These are phyloP conservation scores for Aspergillus sp. DNA, from an alignment of 2,329 filamentous ascomycete genomes.

Conservation along the genomic window DNA sequence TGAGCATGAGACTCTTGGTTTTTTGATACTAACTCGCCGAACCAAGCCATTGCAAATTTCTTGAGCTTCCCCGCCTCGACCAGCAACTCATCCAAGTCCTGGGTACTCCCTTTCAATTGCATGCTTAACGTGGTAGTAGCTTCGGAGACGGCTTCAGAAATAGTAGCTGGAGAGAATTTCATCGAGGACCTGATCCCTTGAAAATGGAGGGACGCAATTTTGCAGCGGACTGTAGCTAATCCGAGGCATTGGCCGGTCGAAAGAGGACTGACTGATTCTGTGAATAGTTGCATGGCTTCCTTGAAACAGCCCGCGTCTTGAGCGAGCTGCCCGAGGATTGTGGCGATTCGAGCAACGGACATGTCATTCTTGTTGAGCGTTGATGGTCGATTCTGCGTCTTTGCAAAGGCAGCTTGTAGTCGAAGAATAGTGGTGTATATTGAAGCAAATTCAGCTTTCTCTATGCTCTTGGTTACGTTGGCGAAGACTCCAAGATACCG, in stretches of 20 bases:
- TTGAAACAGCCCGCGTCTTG: slow-evolving; percentile 45
- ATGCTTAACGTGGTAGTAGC: slow-evolving; percentile 41
- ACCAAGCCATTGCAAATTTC: slow-evolving; percentile 45
- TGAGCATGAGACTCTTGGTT: slow-evolving; percentile 22
- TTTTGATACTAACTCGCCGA: slow-evolving; percentile 37
- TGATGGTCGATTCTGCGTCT: slow-evolving; percentile 32
- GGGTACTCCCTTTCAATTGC: slow-evolving; percentile 43
- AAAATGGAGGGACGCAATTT: slow-evolving; percentile 43
- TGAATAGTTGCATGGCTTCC: slow-evolving; percentile 44
- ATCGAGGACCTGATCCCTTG: slow-evolving; percentile 33
- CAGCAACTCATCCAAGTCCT: slow-evolving; percentile 50
- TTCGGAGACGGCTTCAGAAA: slow-evolving; percentile 35
- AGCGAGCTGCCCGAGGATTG: slow-evolving; percentile 44
- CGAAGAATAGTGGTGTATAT: slow-evolving; percentile 43
- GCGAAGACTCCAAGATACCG: slow-evolving; percentile 45
- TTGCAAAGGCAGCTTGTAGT: slow-evolving; percentile 37
- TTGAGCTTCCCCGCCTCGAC: slow-evolving; percentile 49
- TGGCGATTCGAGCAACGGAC: slow-evolving; percentile 39
- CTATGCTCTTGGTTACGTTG: slow-evolving; percentile 37
- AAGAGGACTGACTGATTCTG: slow-evolving; percentile 36
- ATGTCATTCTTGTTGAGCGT: slow-evolving; percentile 28
- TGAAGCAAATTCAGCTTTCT: slow-evolving; percentile 43
- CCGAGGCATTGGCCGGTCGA: slow-evolving; percentile 38
- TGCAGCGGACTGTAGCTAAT: slow-evolving; percentile 44
- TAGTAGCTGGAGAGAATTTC: slow-evolving; percentile 24